phyloP scores from a whole-genome alignment of 257 asterid genomes.

The Henckelia pumila region DNA sequence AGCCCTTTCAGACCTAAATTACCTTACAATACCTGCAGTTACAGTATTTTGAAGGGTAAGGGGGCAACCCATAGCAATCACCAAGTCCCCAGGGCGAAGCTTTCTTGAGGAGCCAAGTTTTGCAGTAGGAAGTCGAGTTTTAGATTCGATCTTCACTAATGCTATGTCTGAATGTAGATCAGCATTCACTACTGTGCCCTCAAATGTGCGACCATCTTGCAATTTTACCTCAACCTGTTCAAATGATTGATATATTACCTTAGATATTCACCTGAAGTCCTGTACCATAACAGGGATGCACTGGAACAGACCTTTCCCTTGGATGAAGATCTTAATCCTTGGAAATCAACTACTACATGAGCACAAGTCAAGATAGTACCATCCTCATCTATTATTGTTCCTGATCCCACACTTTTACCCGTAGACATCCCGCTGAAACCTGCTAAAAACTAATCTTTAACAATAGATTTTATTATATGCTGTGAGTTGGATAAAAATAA shows the following conservation, averaged over 20 bases:
- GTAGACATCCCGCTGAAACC: slow-evolving; percentile 52
- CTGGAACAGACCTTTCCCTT: slow-evolving; percentile 50
- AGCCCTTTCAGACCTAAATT: slow-evolving; percentile 19
- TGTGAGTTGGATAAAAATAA: background rate
- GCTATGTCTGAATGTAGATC: slow-evolving; percentile 80
- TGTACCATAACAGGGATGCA: background rate
- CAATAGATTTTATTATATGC: background rate
- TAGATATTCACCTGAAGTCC: background rate
- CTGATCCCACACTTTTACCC: slow-evolving; percentile 77
- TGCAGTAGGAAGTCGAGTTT: slow-evolving; percentile 76
- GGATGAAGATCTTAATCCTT: slow-evolving; percentile 50
- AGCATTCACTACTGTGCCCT: slow-evolving; percentile 84
- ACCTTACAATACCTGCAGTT: slow-evolving; percentile 95
- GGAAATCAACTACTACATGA: slow-evolving; percentile 65
- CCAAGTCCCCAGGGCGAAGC: slow-evolving; percentile 98
- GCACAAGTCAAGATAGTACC: slow-evolving; percentile 96
- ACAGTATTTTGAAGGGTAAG: slow-evolving; percentile 82
- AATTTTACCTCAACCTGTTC: slow-evolving; percentile 81
- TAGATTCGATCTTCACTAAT: slow-evolving; percentile 66
- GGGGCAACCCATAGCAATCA: slow-evolving; percentile 92
- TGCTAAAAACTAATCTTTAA: slow-evolving; percentile 27
- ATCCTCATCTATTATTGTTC: slow-evolving; percentile 77
- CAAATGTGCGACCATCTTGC: slow-evolving; percentile 91
- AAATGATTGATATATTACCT: slow-evolving; percentile 6
- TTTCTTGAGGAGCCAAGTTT: slow-evolving; percentile 71